A percentile compares a stretch with the other conserved stretches of the same genome.
Evolutionary conservation across 2,329 filamentous ascomycete genomes (phyloP).

Genomic region (Venturia asperata): DNA sequence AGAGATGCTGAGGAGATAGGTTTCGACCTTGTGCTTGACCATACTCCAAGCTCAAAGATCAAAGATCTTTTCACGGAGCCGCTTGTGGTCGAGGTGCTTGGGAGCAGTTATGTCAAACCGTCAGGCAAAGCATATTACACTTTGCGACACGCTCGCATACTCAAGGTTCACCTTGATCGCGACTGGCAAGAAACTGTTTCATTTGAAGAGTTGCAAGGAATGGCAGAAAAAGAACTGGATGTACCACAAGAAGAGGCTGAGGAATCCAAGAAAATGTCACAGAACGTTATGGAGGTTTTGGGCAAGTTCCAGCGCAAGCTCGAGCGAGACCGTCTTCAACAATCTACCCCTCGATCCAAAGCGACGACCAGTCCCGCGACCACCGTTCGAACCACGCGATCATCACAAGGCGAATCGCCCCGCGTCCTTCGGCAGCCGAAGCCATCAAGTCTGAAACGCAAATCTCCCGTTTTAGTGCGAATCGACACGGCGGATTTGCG

Average conservation of each 20-base stretch:
- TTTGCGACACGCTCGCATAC: constrained; percentile 67
- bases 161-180: constrained; percentile 72
- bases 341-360: not conserved
- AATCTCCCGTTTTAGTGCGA: constrained; percentile 12
- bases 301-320: constrained; percentile 16
- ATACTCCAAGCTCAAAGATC: constrained; percentile 25
- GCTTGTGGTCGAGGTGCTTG: constrained; percentile 71
- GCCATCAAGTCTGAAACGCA: not conserved
- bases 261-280: constrained; percentile 19
- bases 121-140: constrained; percentile 64
- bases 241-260: constrained; percentile 30
- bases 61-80: constrained; percentile 59
- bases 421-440: not conserved
- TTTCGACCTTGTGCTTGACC: constrained; percentile 22
- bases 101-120: constrained; percentile 69
- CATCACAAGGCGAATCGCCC: not conserved
- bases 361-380: constrained; percentile 1
- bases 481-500: constrained; percentile 12
- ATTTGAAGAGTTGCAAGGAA: constrained; percentile 61
- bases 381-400: constrained; percentile 2
- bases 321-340: constrained; percentile 11
- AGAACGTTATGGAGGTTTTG: constrained; percentile 10
- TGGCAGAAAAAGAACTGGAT: constrained; percentile 53
- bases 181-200: constrained; percentile 60
- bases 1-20: constrained; percentile 22